A percentile compares a stretch with the other conserved stretches of the same genome.
phyloP scores from a whole-genome alignment of 345 rosid species.

The Clausena lansium region DNA sequence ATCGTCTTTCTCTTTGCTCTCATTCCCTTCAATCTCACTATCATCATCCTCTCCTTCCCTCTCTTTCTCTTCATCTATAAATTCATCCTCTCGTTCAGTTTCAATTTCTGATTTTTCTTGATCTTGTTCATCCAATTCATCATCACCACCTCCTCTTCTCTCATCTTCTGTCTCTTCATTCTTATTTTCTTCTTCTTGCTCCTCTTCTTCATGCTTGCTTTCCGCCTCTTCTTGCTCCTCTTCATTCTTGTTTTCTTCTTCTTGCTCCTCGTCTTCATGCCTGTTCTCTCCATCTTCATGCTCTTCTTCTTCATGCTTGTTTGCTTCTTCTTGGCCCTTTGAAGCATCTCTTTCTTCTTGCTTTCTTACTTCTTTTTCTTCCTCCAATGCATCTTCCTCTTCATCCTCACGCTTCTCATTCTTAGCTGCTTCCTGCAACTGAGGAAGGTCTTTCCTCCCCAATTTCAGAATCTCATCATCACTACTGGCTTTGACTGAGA shows the following conservation, averaged over 20 bases:
- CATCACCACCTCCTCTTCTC: slow-evolving; percentile 30
- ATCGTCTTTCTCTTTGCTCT: slow-evolving; percentile 36
- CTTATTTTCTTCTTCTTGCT: slow-evolving; percentile 24
- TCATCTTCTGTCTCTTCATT: slow-evolving; percentile 25
- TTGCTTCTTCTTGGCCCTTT: slow-evolving; percentile 31
- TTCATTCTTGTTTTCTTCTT: slow-evolving; percentile 30
- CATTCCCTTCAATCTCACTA: slow-evolving; percentile 28
- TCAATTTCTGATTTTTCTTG: slow-evolving; percentile 40
- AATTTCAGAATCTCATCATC: slow-evolving; percentile 39
- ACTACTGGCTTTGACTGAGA: slow-evolving; percentile 21
- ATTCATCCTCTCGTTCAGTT: slow-evolving; percentile 45
- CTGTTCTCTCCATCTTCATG: slow-evolving; percentile 35
- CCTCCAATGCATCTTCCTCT: slow-evolving; percentile 37
- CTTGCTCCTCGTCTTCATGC: slow-evolving; percentile 25
- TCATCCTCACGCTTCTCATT: slow-evolving; percentile 37
- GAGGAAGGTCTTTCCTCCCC: slow-evolving; percentile 84
- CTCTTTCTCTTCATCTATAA: slow-evolving; percentile 54
- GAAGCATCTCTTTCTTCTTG: slow-evolving; percentile 8
- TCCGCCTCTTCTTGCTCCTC: slow-evolving; percentile 21
- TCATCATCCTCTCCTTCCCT: slow-evolving; percentile 30
- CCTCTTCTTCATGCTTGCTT: slow-evolving; percentile 25
- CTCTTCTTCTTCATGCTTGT: slow-evolving; percentile 36
- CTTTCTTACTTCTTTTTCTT: slow-evolving; percentile 42
- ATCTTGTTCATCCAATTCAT: slow-evolving; percentile 46
- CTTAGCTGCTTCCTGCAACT: slow-evolving; percentile 26